These are phyloP conservation scores for Alternaria sp. DNA, from an alignment of 2,329 filamentous ascomycete species.

Conservation along the genomic window DNA sequence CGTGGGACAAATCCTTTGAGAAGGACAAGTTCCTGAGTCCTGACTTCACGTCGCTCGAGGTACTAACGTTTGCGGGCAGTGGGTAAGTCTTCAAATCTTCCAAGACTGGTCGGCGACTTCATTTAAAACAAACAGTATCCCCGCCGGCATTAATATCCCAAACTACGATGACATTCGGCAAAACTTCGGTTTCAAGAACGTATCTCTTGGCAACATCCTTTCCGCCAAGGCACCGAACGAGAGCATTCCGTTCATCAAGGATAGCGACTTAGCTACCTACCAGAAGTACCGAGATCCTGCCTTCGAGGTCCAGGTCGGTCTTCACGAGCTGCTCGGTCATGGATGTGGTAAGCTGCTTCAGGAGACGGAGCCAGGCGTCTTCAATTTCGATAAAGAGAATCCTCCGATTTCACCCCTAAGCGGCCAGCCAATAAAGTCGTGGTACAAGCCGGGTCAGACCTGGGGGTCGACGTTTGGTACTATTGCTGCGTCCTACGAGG, in stretches of 20 bases:
- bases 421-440: conserved; percentile 78
- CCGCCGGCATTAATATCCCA: conserved; percentile 68
- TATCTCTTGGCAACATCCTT: conserved; percentile 91
- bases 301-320: conserved; percentile 94
- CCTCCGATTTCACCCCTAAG: conserved; percentile 84
- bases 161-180: conserved; percentile 73
- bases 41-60: conserved; percentile 94
- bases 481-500: conserved; percentile 88
- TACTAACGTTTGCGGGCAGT: conserved; percentile 77
- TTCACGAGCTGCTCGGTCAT: conserved; percentile 89
- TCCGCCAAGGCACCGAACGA: conserved; percentile 92
- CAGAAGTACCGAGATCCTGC: conserved; percentile 83
- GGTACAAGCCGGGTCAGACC: conserved; percentile 94
- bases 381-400: conserved; percentile 86
- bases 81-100: conserved; percentile 48
- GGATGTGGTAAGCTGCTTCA: conserved; percentile 94
- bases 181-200: conserved; percentile 88
- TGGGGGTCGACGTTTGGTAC: conserved; percentile 93
- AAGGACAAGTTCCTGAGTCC: conserved; percentile 96
- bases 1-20: conserved; percentile 89
- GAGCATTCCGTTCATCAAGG: conserved; percentile 87
- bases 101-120: no score
- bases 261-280: conserved; percentile 79
- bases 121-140: conserved; percentile 54
- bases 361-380: conserved; percentile 81